phyloP scores from a whole-genome alignment of 225 moss, liverwort and hornwort species.

The Anthoceros angustus region DNA sequence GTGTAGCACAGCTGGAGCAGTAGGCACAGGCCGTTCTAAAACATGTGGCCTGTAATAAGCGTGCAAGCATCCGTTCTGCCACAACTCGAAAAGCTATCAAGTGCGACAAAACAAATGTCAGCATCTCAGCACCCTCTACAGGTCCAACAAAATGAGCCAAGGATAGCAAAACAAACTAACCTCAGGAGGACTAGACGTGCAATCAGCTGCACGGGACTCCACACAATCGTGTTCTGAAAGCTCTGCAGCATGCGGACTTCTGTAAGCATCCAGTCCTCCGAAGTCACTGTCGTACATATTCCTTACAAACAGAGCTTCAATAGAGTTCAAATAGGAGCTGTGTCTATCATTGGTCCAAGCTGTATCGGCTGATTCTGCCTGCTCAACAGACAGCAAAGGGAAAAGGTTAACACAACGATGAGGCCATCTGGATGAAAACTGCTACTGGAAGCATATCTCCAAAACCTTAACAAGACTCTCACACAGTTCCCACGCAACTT shows the following conservation, averaged over 20 bases:
- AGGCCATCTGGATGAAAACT: no score
- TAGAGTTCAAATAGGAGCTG: conserved; percentile 43
- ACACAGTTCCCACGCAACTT: no score
- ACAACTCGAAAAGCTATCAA: conserved; percentile 32
- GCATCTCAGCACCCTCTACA: not conserved
- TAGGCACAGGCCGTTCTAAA: conserved; percentile 15
- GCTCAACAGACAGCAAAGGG: not conserved
- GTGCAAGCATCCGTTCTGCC: conserved; percentile 29
- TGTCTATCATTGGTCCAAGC: conserved; percentile 56
- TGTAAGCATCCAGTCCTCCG: conserved; percentile 17
- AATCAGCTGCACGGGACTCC: conserved; percentile 37
- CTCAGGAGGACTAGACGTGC: conserved; percentile 31
- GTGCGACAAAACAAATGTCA: not conserved
- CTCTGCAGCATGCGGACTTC: conserved; percentile 19
- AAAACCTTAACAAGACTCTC: no score
- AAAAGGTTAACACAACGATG: not conserved
- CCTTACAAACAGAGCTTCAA: conserved; percentile 44
- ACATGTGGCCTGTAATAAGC: conserved; percentile 17
- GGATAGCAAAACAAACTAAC: conserved; percentile 20
- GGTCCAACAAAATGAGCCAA: not conserved
- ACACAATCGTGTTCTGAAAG: conserved; percentile 48
- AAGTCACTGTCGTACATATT: conserved; percentile 30
- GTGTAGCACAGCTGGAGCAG: conserved; percentile 27
- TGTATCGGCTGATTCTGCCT: conserved; percentile 32
- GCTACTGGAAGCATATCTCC: no score